Evolutionary conservation across 306 rosid species (phyloP).

Genomic region (Lathyrus oleraceus): DNA sequence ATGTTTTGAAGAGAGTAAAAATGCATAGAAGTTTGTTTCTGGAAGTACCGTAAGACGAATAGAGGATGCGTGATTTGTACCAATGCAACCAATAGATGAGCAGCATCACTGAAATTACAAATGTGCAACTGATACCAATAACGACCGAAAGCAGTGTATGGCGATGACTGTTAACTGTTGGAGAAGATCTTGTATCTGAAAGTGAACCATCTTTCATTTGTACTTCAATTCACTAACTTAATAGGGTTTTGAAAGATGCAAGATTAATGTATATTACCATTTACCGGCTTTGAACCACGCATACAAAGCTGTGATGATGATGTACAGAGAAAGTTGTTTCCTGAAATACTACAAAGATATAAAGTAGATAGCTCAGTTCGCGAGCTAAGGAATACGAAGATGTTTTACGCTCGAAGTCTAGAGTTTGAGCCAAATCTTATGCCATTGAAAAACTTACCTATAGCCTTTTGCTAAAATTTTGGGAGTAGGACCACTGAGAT

Average conservation of each 20-base stretch:
- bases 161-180: conserved; percentile 46
- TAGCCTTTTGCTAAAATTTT: conserved; percentile 83
- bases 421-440: neutral
- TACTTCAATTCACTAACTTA: conserved; percentile 20
- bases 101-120: conserved; percentile 63
- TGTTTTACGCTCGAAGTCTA: too few relatives aligned
- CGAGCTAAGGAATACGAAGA: too few relatives aligned
- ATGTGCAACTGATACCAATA: conserved; percentile 72
- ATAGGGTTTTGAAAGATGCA: conserved; percentile 24
- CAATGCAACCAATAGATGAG: conserved; percentile 75
- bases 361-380: neutral
- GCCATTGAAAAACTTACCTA: conserved; percentile 62
- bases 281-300: conserved; percentile 56
- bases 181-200: conserved; percentile 62
- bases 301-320: conserved; percentile 54
- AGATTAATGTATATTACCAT: conserved; percentile 57
- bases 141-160: conserved; percentile 69
- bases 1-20: conserved; percentile 18
- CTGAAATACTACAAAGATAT: conserved; percentile 64
- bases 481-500: conserved; percentile 90
- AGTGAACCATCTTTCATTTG: conserved; percentile 24
- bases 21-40: conserved; percentile 19
- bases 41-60: conserved; percentile 80
- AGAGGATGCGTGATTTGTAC: conserved; percentile 72
- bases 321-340: conserved; percentile 77